phyloP scores from a whole-genome alignment of 768 basidiomycete species.

The Amyloporia xantha region DNA sequence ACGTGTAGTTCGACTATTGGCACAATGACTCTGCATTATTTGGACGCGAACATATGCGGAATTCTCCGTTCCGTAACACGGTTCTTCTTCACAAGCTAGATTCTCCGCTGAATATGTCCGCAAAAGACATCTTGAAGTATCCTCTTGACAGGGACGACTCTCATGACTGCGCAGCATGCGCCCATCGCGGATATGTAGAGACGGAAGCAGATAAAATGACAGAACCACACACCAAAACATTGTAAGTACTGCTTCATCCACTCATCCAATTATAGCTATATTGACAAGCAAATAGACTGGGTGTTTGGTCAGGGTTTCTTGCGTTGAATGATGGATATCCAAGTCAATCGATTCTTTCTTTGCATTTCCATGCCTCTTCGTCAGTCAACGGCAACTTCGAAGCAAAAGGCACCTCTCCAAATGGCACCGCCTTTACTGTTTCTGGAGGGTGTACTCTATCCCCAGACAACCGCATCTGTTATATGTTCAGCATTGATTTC shows the following conservation, averaged over 20 bases:
- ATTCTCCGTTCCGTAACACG: neutral
- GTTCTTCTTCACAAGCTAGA: neutral
- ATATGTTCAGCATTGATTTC: neutral
- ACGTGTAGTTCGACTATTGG: conserved; percentile 9
- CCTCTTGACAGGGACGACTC: neutral
- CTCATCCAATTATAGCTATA: conserved; percentile 17
- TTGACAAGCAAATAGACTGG: conserved; percentile 13
- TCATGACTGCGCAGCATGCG: neutral
- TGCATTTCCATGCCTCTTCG: neutral
- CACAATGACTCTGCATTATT: conserved; percentile 5
- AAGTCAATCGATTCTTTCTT: neutral
- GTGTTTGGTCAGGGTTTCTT: neutral
- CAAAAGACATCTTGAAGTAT: neutral
- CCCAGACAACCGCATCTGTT: neutral
- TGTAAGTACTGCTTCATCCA: conserved; percentile 18
- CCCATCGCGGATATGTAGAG: neutral
- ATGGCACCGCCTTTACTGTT: neutral
- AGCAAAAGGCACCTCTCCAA: neutral
- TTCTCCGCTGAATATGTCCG: neutral
- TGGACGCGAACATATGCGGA: conserved; percentile 8
- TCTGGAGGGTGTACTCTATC: neutral
- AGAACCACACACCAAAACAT: neutral
- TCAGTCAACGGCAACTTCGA: neutral
- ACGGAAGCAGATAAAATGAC: neutral
- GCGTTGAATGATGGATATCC: neutral